A percentile compares a stretch with the other conserved stretches of the same genome.
phyloP scores from a whole-genome alignment of 345 rosid genomes.

The Salix caprea region DNA sequence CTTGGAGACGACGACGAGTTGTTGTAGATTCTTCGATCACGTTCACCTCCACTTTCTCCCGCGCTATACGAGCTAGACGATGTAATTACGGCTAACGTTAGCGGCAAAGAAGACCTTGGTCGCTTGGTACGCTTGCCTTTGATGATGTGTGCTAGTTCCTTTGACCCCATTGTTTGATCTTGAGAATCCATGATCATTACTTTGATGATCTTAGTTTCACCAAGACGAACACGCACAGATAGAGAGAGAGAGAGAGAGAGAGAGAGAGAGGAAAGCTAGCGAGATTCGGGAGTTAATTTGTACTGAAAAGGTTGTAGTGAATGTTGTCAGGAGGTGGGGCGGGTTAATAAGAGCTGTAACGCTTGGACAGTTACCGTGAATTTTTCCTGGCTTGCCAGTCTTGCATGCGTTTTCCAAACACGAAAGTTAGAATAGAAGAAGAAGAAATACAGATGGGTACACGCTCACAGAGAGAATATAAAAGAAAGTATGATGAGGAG shows the following conservation, averaged over 20 bases:
- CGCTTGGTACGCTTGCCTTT: slow-evolving; percentile 82
- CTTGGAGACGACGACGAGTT: neutral
- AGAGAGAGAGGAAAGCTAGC: neutral
- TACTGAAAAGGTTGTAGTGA: neutral
- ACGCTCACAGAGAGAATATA: neutral
- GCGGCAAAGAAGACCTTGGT: slow-evolving; percentile 48
- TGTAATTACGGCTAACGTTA: slow-evolving; percentile 18
- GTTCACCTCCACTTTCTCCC: slow-evolving; percentile 16
- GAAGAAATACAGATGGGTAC: neutral
- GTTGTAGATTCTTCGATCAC: neutral
- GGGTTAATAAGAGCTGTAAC: neutral
- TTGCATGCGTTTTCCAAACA: slow-evolving; percentile 33
- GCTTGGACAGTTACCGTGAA: slow-evolving; percentile 15
- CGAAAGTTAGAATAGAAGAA: slow-evolving; percentile 23
- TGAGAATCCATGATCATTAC: slow-evolving; percentile 29
- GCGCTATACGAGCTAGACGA: slow-evolving; percentile 21
- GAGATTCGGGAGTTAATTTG: neutral
- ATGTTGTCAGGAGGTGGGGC: neutral
- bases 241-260: neutral
- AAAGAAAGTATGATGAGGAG: slow-evolving; percentile 26
- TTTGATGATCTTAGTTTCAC: neutral
- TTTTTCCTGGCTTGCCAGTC: slow-evolving; percentile 27
- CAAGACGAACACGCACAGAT: neutral
- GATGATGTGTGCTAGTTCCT: slow-evolving; percentile 24
- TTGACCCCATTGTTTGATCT: slow-evolving; percentile 20